Conservation (phyloP, 768 basidiomycete species). For the Leccinum ochraceum region DNA sequence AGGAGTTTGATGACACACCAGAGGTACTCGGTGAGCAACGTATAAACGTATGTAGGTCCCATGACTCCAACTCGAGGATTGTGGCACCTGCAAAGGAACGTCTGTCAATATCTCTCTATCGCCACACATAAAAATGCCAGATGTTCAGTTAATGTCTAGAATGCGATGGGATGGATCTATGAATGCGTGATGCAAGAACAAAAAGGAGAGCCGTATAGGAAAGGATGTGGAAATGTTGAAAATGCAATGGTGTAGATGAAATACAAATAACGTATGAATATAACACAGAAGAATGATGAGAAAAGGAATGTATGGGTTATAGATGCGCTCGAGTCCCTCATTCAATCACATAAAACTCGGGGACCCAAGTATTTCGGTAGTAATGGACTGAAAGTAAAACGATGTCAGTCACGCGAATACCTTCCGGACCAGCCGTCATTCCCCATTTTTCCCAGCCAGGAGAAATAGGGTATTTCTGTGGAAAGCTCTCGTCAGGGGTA, state of each 20-base stretch:
- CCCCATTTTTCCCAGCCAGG: not conserved
- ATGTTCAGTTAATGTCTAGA: not conserved
- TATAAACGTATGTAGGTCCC: no score
- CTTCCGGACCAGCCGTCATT: conserved; percentile 1
- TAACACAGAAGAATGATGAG: not conserved
- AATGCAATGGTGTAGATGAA: not conserved
- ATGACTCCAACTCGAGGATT: no score
- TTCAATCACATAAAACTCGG: conserved; percentile 1
- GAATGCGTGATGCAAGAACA: not conserved
- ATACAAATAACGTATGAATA: not conserved
- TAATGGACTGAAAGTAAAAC: not conserved
- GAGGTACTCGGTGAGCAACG: no score
- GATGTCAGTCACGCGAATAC: conserved; percentile 1
- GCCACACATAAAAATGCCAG: not conserved
- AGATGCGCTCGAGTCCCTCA: not conserved
- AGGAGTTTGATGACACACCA: no score
- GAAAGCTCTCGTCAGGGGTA: not conserved
- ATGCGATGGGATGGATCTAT: not conserved
- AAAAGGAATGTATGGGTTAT: not conserved
- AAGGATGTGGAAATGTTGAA: not conserved
- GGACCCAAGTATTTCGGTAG: not conserved
- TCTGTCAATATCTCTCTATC: no score
- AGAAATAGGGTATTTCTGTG: not conserved
- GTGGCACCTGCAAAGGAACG: no score
- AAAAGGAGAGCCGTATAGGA: not conserved